Base-by-base conservation (phyloP, 1,139 yeast species). In the Candida labiduridarum region DNA sequence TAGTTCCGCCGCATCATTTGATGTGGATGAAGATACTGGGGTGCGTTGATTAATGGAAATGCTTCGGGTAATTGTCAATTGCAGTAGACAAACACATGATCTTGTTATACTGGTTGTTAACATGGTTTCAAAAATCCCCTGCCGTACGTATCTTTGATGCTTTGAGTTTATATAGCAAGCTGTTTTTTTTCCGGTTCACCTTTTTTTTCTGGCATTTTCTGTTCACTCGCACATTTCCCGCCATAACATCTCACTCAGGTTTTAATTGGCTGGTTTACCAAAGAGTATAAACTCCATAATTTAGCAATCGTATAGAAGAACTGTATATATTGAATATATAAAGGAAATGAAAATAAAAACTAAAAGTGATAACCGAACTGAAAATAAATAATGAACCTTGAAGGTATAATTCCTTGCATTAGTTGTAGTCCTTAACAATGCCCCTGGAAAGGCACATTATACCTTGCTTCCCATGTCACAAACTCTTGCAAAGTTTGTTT, bases 1-100 rank as follows among this genome's bases (percentile, higher is more conserved):
- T 22, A 42, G 15, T 12, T 29, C 18, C 2, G 36, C 35, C 4
- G 15, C 11, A n/a, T 25, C 10, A 25, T 25, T 25, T 25, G 29
- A 9, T 7, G 43, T 3, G 25, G 30, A 15, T 14, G 33, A 10
- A 7, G 41, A 10, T 44, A 31, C 16, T 33, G 39, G 38, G 3
- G 29, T 34, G 18, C 22, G 34, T 43, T 43, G 46, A 10, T 33
- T 34, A n/a, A 43, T 43, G 25, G 46, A 34, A 10, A 43, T 43
- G 9, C 14, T 3, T 43, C 46, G 22, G 15, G 7, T 34, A 2
- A 33, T 8, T 9, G 39, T 12, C 31, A 43, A 25, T 31, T 34
- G 40, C 31, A 18, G 46, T 43, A 34, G 43, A 40, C 43, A 22
- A 27, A 40, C 22, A 16, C 12, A 40, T 40, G 43, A 34, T 40